Evolutionary conservation across 2,329 filamentous ascomycete species (phyloP).

Genomic region (Thermoascus crustaceus): DNA sequence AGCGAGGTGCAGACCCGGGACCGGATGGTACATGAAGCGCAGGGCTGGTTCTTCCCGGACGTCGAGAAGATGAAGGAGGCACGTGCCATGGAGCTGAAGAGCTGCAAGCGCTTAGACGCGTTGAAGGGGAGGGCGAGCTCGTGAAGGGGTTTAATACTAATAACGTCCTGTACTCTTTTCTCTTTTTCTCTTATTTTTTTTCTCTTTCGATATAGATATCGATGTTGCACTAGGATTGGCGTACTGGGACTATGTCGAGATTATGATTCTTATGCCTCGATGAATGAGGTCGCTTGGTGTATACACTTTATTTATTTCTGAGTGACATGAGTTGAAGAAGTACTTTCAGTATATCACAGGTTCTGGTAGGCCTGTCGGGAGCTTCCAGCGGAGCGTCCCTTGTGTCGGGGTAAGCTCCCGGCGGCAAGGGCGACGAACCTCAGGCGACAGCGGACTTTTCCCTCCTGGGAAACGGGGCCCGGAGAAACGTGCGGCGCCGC

Average conservation of each 20-base stretch:
- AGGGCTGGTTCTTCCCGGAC: conserved; percentile 82
- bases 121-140: conserved; percentile 33
- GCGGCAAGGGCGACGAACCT: neutral
- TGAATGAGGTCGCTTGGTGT: too few relatives aligned
- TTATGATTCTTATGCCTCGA: conserved; percentile 3
- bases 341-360: too few relatives aligned
- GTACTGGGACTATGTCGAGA: conserved; percentile 4
- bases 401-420: neutral
- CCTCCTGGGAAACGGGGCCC: too few relatives aligned
- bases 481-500: conserved; percentile 4
- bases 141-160: too few relatives aligned
- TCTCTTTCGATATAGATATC: conserved; percentile 4
- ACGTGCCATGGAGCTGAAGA: conserved; percentile 50
- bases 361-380: too few relatives aligned
- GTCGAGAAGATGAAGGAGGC: conserved; percentile 69
- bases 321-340: neutral
- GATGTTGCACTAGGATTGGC: conserved; percentile 3
- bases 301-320: conserved; percentile 4
- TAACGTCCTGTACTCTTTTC: conserved; percentile 6
- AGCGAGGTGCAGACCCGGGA: conserved; percentile 59
- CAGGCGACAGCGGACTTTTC: too few relatives aligned
- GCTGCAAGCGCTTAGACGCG: conserved; percentile 49
- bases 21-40: conserved; percentile 65
- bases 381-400: too few relatives aligned
- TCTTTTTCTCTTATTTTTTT: conserved; percentile 5